Evolutionary conservation across 805 yeast genomes (phyloP).

Genomic region (Wickerhamomyces chambardii): DNA sequence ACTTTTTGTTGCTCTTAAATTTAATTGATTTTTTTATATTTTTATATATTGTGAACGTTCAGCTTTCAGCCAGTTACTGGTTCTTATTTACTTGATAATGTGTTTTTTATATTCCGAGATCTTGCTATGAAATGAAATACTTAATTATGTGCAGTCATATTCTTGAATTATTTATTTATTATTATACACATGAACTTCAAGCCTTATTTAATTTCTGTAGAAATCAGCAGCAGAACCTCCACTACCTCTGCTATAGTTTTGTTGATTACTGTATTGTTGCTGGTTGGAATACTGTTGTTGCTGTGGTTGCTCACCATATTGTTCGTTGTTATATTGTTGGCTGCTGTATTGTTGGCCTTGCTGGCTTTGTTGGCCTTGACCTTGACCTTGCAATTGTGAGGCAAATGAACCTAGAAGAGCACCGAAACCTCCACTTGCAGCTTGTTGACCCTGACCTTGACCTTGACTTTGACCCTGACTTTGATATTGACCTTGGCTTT

Average conservation of each 20-base stretch:
- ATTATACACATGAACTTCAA: too few relatives aligned
- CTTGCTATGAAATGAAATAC: too few relatives aligned
- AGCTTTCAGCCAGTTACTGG: too few relatives aligned
- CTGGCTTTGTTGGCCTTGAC: too few relatives aligned
- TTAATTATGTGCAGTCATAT: too few relatives aligned
- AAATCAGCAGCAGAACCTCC: neutral
- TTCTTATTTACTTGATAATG: too few relatives aligned
- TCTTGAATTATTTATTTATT: too few relatives aligned
- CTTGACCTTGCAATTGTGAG: too few relatives aligned
- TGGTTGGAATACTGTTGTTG: neutral
- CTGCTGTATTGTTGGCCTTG: neutral
- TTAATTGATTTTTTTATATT: too few relatives aligned
- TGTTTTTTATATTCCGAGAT: too few relatives aligned
- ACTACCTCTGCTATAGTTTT: neutral
- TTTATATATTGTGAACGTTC: too few relatives aligned
- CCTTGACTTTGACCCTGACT: slow-evolving; percentile 1
- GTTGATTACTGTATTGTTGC: neutral
- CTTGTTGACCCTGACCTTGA: neutral
- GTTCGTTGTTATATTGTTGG: neutral
- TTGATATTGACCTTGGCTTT: slow-evolving; percentile 3
- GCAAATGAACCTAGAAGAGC: neutral
- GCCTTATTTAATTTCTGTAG: neutral
- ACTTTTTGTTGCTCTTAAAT: too few relatives aligned
- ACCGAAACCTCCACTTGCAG: neutral
- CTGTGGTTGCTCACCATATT: neutral